A percentile compares a stretch with the other conserved stretches of the same genome.
These are phyloP conservation scores for Meripilus lineatus DNA, from an alignment of 1,284 basidiomycete genomes.

Conservation along the genomic window DNA sequence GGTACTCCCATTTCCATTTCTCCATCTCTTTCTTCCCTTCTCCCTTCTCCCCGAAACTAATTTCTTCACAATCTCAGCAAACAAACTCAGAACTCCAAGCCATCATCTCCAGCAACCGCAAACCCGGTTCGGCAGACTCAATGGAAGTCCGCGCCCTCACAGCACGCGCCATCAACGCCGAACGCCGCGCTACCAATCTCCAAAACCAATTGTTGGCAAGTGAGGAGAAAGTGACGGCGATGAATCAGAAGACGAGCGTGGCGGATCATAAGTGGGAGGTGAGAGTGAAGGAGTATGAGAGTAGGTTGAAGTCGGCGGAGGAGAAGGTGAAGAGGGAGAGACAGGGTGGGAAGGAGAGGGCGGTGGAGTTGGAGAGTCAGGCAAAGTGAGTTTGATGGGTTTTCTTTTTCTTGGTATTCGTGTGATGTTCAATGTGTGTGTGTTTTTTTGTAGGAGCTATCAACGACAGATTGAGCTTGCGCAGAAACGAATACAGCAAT, in stretches of 20 bases:
- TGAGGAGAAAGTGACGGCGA: conserved; percentile 76
- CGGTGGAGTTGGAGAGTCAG: conserved; percentile 63
- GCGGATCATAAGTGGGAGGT: conserved; percentile 91
- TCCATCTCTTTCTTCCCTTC: too few relatives aligned
- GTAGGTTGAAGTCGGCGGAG: conserved; percentile 77
- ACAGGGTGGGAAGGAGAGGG: conserved; percentile 89
- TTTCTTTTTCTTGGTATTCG: too few relatives aligned
- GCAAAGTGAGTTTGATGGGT: conserved; percentile 57
- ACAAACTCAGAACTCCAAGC: conserved; percentile 74
- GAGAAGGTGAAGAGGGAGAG: conserved; percentile 94
- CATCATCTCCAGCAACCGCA: conserved; percentile 67
- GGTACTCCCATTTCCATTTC: conserved; percentile 34
- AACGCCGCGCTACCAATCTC: conserved; percentile 76
- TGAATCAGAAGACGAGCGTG: conserved; percentile 63
- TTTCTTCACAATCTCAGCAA: conserved; percentile 41
- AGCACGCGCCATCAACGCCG: conserved; percentile 74
- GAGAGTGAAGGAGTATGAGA: conserved; percentile 88
- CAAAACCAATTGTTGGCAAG: conserved; percentile 78
- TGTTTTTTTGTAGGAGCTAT: conserved; percentile 42
- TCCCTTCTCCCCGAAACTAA: conserved; percentile 2
- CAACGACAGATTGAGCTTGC: conserved; percentile 69
- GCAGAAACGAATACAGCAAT: conserved; percentile 60
- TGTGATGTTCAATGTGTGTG: too few relatives aligned
- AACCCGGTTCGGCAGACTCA: conserved; percentile 60
- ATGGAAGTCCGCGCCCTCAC: conserved; percentile 70